Evolutionary conservation across 495 filamentous ascomycete species (phyloP).

Genomic region (Chaetomium tenue): DNA sequence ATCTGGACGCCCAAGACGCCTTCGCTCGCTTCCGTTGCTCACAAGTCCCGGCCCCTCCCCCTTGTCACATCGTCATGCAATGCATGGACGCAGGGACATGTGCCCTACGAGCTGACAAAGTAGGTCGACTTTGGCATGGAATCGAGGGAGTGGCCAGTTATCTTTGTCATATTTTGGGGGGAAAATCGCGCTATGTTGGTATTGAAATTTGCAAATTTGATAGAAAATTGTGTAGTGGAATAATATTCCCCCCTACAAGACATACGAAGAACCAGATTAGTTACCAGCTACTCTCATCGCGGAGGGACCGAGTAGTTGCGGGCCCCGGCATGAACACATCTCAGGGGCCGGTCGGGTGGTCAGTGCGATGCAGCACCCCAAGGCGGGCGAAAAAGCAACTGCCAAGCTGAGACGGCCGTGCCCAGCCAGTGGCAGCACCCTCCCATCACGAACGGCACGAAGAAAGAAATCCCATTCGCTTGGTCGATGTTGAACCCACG

Average conservation of each 20-base stretch:
- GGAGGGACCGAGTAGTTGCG: not conserved
- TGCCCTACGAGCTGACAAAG: not conserved
- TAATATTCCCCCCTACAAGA: no score
- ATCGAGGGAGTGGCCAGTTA: no score
- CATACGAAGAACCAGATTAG: no score
- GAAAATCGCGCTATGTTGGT: no score
- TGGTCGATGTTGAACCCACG: constrained; percentile 2
- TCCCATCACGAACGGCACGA: not conserved
- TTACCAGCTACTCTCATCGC: no score
- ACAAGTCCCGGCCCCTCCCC: not conserved
- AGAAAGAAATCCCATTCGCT: constrained; percentile 16
- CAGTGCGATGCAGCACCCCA: constrained; percentile 7
- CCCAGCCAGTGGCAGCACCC: constrained; percentile 16
- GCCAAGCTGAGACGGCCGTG: constrained; percentile 13
- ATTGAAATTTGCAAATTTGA: no score
- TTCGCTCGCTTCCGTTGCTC: not conserved
- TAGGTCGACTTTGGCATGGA: no score
- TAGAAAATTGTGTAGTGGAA: no score
- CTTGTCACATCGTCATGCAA: not conserved
- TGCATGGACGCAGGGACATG: constrained; percentile 1
- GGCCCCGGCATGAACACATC: constrained; percentile 1
- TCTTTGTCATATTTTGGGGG: no score
- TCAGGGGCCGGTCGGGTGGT: constrained; percentile 14
- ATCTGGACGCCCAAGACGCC: not conserved
- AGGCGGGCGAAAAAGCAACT: constrained; percentile 15